phyloP scores from a whole-genome alignment of 108 stramenopile species.

The Cyclotella distinguenda region DNA sequence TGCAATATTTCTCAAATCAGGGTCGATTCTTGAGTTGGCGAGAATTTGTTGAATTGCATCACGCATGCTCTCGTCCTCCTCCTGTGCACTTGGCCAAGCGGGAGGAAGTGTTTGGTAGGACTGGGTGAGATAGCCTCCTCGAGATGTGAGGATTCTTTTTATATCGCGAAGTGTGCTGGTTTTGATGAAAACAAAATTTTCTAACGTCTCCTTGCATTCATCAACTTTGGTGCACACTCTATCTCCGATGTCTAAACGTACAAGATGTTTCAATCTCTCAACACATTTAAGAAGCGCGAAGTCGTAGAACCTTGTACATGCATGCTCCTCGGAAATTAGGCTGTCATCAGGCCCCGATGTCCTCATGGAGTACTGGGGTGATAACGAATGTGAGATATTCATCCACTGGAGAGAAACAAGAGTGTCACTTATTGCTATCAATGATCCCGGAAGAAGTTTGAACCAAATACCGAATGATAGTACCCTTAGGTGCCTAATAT shows the following conservation, averaged over 20 bases:
- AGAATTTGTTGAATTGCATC: slow-evolving; percentile 6
- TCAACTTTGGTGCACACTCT: slow-evolving; percentile 1
- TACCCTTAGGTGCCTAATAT: slow-evolving; percentile 7
- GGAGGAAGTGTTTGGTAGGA: slow-evolving; percentile 8
- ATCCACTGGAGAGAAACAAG: background rate
- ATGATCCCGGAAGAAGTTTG: slow-evolving; percentile 3
- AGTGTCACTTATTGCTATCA: background rate
- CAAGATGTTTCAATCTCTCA: slow-evolving; percentile 1
- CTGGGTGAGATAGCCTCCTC: slow-evolving; percentile 14
- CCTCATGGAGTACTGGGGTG: background rate
- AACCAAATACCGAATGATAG: slow-evolving; percentile 16
- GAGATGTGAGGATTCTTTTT: background rate
- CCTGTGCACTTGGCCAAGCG: background rate
- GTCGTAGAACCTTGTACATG: background rate
- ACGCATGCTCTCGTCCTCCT: background rate
- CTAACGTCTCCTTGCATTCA: background rate
- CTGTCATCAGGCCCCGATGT: background rate
- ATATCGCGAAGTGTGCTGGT: background rate
- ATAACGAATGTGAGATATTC: slow-evolving; percentile 18
- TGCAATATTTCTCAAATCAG: slow-evolving; percentile 7
- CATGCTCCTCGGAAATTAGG: background rate
- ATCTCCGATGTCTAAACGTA: slow-evolving; percentile 10
- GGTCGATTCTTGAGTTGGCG: background rate
- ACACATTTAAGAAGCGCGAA: slow-evolving; percentile 8
- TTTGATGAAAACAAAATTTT: background rate